Percentiles rank a stretch among this genome's conserved stretches.
Conservation (phyloP, 108 stramenopile genomes). For the Stephanodiscus triporus region DNA sequence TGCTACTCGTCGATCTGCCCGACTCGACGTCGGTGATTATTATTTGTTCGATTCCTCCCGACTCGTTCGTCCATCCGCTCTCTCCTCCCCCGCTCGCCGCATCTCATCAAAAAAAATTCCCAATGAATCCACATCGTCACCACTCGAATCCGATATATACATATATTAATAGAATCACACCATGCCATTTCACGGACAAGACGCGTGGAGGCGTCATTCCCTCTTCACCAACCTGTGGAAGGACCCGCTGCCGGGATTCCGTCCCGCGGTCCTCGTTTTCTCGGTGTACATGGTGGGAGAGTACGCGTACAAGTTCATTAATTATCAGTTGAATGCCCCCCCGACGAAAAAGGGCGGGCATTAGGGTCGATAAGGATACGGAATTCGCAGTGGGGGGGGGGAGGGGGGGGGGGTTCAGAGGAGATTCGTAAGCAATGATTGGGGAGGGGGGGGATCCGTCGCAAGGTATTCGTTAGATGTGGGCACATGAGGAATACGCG, state of each 20-base stretch:
- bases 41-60: too few species aligned
- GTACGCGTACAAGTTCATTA: slow-evolving; percentile 57
- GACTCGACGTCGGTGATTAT: too few species aligned
- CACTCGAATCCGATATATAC: too few species aligned
- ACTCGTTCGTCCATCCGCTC: too few species aligned
- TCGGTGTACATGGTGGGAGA: slow-evolving; percentile 68
- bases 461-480: not conserved
- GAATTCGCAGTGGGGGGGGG: not conserved
- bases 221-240: slow-evolving; percentile 81
- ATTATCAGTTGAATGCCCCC: slow-evolving; percentile 22
- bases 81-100: too few species aligned
- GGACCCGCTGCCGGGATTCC: slow-evolving; percentile 84
- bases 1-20: too few species aligned
- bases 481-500: too few species aligned
- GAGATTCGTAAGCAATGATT: too few species aligned
- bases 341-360: slow-evolving; percentile 1
- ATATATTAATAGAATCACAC: too few species aligned
- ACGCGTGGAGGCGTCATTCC: slow-evolving; percentile 84
- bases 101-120: too few species aligned
- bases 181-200: slow-evolving; percentile 90
- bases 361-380: not conserved
- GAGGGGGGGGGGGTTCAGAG: not conserved
- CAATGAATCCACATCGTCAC: too few species aligned
- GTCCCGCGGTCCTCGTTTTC: slow-evolving; percentile 80
- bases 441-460: not conserved